These are phyloP conservation scores for Ensete ventricosum DNA, from an alignment of 176 grass and related monocot species.

Conservation along the genomic window DNA sequence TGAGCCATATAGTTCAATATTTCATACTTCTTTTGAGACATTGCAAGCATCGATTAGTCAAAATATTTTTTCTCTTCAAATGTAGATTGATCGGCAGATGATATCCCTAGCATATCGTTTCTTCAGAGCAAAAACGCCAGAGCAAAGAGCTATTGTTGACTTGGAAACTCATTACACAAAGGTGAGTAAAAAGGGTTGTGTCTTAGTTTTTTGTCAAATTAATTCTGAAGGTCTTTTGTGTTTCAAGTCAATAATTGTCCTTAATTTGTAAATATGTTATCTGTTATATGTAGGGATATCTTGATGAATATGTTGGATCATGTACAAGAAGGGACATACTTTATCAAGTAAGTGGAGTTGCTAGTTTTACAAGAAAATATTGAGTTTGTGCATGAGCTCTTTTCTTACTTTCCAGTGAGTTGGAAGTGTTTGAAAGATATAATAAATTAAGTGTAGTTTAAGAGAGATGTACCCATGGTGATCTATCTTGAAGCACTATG, in stretches of 20 bases:
- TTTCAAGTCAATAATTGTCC: background rate
- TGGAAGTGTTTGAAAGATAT: background rate
- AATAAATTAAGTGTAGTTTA: no score
- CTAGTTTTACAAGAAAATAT: background rate
- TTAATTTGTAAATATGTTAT: background rate
- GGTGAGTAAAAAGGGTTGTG: slow-evolving; percentile 18
- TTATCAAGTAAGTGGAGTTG: slow-evolving; percentile 38
- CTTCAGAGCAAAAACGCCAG: slow-evolving; percentile 62
- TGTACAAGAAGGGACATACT: slow-evolving; percentile 54
- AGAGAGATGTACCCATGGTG: background rate
- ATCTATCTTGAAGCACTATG: background rate
- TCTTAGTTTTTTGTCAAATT: slow-evolving; percentile 1
- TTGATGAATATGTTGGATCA: slow-evolving; percentile 57
- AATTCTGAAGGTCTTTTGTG: background rate
- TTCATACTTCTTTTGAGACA: background rate
- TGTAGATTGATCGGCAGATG: slow-evolving; percentile 50
- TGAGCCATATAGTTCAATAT: no score
- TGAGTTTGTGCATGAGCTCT: background rate
- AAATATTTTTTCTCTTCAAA: background rate
- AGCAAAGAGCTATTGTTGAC: slow-evolving; percentile 60
- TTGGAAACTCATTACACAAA: slow-evolving; percentile 77
- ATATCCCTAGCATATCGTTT: slow-evolving; percentile 56
- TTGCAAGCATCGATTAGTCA: background rate
- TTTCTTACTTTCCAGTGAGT: background rate
- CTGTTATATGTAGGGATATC: slow-evolving; percentile 42